Base-by-base conservation (phyloP, 192 early-diverging fungal genomes). In the Podila epigama region DNA sequence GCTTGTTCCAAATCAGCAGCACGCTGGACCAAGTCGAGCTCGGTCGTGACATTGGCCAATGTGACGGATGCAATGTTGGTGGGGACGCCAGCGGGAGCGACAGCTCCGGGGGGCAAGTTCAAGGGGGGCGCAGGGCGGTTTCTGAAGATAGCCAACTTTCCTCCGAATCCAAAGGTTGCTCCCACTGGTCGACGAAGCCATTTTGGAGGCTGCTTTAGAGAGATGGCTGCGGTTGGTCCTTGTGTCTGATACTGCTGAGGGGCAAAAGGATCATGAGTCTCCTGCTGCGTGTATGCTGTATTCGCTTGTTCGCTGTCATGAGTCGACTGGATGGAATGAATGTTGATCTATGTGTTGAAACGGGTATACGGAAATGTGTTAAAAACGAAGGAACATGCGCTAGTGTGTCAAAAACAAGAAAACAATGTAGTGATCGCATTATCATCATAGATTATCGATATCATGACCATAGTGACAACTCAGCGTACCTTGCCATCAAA, bases 171-270 rank as follows among this genome's bases (percentile, higher is more conserved):
- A 86, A 93, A 99, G 1, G 88, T 81, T 2, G 88, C 93, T 15
- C 95, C 95, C 0, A 91, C 90, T 22, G 96, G 96, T 2, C 95
- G 83, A 25, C 92, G 89, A 28, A 97, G 86, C 97, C 97, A 99
- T 80, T 96, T 96, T 60, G 97, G 97, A 50, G 98, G 93, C 39
- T 92, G 87, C 60, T 90, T 90, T 10, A 95, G 82, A 22, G 88
- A 75, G 61, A 94, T 83, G 5, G 89, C 79, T 0, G 84, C 82
- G 31, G 79, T 37, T 37, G 54, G 53, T 18, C 22, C 51, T 44
- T 66, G 79, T 53, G 40, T 68, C 60, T 56, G 63, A 12, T 70
- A 72, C 20, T 60, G 60, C 42, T 84, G 71, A 42, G 85, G 68
- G 12, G 92, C 91, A 79, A 96, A 96, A 35, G 93, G 92, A 71